Evolutionary conservation across 768 basidiomycete genomes (phyloP), one percentile per base, ranked within the genome.

Genomic region (Leucogyrophana mollusca): DNA sequence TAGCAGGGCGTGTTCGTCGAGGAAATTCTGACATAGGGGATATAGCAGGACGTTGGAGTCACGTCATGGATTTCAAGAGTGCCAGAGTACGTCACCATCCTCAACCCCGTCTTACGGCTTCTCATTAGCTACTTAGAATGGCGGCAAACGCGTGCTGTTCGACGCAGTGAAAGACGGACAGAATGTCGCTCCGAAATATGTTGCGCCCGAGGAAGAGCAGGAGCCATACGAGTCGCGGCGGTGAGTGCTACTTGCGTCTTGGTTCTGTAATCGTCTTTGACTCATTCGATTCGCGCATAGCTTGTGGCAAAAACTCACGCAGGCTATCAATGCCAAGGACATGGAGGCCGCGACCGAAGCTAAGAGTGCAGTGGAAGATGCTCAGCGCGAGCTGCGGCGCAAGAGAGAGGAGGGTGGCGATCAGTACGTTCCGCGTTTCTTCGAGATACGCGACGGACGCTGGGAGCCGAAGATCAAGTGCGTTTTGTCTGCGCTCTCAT

Each of bases 301-400:
- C 56, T 67, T 97, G 43, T 99, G 96, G 96, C 59, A 72, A 32
- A 74, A 82, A 37, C 70, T 99, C 34, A 98, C 96, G 20, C 70
- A 75, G 14, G 96, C 95, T 16, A 97, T 99, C 66, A 62, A 76
- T 23, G 73, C 73, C 24, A 90, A 87, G 59, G 93, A 99, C 64
- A 95, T 98, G 92, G 91, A 94, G 56, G 85, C 81, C 9, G 96
- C 96, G 18, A 96, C 94, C 4, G 79, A 79, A 21, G 90, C 92
- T 39, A 99, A 99, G 74, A 80, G 81, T 2, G 76, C 77, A 10
- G 90, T 99, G 1, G 96, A 99, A 70, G 93, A 95, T 53, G 83
- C 83, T 20, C 94, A 98, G 68, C 77, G 96, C 39, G 93, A 96
- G 56, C 66, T 78, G 45, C 82, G 90, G 32, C 80, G 76, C 59